Conservation (phyloP, 371 early-diverging fungal genomes). For the Paraphysoderma sedebokerense region DNA sequence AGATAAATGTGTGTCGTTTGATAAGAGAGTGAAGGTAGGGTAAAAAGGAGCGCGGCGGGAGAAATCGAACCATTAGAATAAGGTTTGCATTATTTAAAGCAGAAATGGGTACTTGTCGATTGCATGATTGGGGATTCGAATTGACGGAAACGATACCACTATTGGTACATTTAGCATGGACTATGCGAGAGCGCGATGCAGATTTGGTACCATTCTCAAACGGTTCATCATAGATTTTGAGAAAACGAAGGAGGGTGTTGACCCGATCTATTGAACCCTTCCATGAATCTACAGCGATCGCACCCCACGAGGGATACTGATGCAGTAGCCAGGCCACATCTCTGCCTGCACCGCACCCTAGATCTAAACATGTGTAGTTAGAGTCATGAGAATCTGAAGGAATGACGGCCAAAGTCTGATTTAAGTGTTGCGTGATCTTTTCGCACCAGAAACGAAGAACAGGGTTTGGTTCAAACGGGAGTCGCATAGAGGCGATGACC, state of each 20-base stretch:
- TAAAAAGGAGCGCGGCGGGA: slow-evolving; percentile 1
- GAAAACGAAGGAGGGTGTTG: background rate
- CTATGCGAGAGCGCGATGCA: background rate
- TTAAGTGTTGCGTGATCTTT: too few species aligned
- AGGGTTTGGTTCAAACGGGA: background rate
- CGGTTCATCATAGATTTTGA: background rate
- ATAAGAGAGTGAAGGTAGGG: background rate
- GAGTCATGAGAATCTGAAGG: background rate
- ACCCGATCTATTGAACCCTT: background rate
- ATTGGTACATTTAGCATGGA: too few species aligned
- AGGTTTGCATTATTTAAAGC: too few species aligned
- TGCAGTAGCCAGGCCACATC: background rate
- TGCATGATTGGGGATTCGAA: too few species aligned
- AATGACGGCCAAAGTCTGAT: background rate
- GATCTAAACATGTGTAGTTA: background rate
- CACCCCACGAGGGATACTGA: background rate
- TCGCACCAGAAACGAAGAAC: too few species aligned
- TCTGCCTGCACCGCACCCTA: background rate
- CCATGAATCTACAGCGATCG: background rate
- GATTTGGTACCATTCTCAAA: background rate
- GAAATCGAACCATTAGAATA: background rate
- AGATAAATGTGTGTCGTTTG: background rate
- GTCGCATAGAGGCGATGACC: background rate
- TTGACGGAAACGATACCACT: too few species aligned
- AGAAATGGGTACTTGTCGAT: too few species aligned